Base-by-base conservation (phyloP, 2,329 filamentous ascomycete species). In the Neofusicoccum ribis region DNA sequence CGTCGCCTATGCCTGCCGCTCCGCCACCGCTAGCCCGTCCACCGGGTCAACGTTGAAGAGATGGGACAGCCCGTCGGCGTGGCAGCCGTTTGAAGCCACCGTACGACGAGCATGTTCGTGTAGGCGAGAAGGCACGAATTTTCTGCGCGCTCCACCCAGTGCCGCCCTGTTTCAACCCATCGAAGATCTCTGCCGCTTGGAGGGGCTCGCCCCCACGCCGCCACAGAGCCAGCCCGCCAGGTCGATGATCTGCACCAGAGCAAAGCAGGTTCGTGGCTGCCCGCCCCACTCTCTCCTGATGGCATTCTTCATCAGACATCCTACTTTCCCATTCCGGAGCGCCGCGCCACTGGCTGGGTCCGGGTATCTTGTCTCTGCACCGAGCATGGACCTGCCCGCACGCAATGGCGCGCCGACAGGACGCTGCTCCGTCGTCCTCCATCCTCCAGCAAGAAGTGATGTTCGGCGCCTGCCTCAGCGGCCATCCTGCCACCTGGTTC, bases 281-380 rank as follows among this genome's bases (percentile, higher is more conserved):
- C 15, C 27, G 54, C 39, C 56, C 56, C 56, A 60, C 56, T 41
- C 43, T 60, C 56, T 60, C 56, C 56, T 60, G 56, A 60, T 47
- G 43, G 39, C 6, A 46, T 59, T 59, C 54, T 46, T 59, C 54
- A 59, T 15, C 36, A n/a, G 11, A 37, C 27, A 11, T 12, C 49
- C 54, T n/a, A 46, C 54, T 59, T 59, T 47, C 56, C 56, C 56
- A 60, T 60, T 27, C 4, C 43, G 54, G 43, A 31, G 54, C 54
- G 39, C 41, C 41, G 41, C 54, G 56, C 56, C 43, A 23, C 56
- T 47, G 20, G 43, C 43, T 23, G 56, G 27, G 31, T 47, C 43
- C 8, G 43, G 43, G 3, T 31, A 31, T 31, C 17, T 49, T 15
- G 41, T 14, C 36, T 15, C 37, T 39, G 37, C 11, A 39, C 43